phyloP scores from a whole-genome alignment of 1,284 basidiomycete genomes.

The Leucoagaricus sp. region DNA sequence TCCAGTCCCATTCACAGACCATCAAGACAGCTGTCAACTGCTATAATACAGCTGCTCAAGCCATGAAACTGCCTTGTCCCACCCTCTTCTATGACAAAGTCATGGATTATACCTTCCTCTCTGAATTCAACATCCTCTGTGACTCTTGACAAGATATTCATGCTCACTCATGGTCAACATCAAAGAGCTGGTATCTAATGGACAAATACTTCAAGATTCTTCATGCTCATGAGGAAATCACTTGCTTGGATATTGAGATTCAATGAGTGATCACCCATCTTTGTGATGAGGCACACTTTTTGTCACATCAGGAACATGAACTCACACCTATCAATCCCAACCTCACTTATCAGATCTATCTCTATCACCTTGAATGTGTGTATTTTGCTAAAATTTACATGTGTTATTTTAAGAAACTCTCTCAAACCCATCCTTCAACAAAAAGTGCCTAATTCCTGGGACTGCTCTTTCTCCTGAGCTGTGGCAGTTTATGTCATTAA shows the following conservation, averaged over 20 bases:
- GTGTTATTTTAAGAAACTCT: background rate
- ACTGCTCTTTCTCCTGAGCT: no score
- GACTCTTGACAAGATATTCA: constrained; percentile 28
- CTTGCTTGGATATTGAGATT: constrained; percentile 34
- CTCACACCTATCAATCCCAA: background rate
- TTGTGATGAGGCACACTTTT: constrained; percentile 25
- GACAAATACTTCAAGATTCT: constrained; percentile 30
- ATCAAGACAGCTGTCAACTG: constrained; percentile 19
- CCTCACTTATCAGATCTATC: background rate
- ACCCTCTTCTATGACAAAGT: constrained; percentile 27
- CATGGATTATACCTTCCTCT: constrained; percentile 28
- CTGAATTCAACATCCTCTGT: constrained; percentile 35
- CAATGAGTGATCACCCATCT: constrained; percentile 30
- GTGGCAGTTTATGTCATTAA: no score
- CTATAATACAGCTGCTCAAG: constrained; percentile 22
- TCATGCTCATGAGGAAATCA: constrained; percentile 33
- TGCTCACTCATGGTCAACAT: constrained; percentile 25
- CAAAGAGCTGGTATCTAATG: constrained; percentile 22
- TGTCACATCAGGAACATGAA: background rate
- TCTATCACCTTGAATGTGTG: background rate
- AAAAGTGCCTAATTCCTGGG: no score
- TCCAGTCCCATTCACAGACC: constrained; percentile 21
- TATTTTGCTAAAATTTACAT: background rate
- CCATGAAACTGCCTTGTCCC: constrained; percentile 15
- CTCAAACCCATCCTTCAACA: background rate